A percentile compares a stretch with the other conserved stretches of the same genome.
Conservation (phyloP, 2,329 filamentous ascomycete species). For the Fusarium phyllophilum region DNA sequence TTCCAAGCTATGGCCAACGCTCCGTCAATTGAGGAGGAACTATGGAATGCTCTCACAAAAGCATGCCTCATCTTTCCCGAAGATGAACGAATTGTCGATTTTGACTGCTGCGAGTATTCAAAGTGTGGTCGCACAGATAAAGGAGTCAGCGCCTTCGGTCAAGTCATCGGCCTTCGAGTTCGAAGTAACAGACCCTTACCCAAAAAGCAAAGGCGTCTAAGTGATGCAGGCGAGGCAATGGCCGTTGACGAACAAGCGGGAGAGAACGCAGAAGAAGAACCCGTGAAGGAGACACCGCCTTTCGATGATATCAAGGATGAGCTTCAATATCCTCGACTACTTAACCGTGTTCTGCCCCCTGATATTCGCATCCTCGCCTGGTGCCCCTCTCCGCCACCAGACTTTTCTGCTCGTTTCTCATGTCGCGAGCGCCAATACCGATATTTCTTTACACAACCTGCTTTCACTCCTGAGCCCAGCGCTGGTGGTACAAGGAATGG, state of each 20-base stretch:
- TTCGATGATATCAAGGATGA: slow-evolving; percentile 82
- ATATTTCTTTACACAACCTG: slow-evolving; percentile 98
- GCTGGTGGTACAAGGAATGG: slow-evolving; percentile 64
- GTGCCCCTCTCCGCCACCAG: slow-evolving; percentile 82
- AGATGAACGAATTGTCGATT: slow-evolving; percentile 73
- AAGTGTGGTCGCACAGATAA: slow-evolving; percentile 95
- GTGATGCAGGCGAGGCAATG: slow-evolving; percentile 40
- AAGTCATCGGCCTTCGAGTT: slow-evolving; percentile 87
- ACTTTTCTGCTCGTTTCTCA: slow-evolving; percentile 91
- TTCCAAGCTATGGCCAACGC: slow-evolving; percentile 77
- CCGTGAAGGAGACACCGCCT: slow-evolving; percentile 30
- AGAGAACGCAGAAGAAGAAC: slow-evolving; percentile 26
- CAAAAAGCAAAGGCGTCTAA: slow-evolving; percentile 38
- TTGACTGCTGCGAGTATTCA: slow-evolving; percentile 87
- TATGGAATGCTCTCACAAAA: slow-evolving; percentile 91
- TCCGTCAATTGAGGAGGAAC: slow-evolving; percentile 89
- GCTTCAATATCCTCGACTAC: slow-evolving; percentile 80
- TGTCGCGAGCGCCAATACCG: slow-evolving; percentile 92
- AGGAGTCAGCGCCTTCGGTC: slow-evolving; percentile 95
- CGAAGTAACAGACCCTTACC: slow-evolving; percentile 78
- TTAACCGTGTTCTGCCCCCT: slow-evolving; percentile 88
- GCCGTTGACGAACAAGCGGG: slow-evolving; percentile 29
- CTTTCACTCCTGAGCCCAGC: slow-evolving; percentile 72
- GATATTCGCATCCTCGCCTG: slow-evolving; percentile 93
- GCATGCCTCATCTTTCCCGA: slow-evolving; percentile 82